These are phyloP conservation scores for Phaeotremella fagi DNA, from an alignment of 768 basidiomycete species.

Conservation along the genomic window DNA sequence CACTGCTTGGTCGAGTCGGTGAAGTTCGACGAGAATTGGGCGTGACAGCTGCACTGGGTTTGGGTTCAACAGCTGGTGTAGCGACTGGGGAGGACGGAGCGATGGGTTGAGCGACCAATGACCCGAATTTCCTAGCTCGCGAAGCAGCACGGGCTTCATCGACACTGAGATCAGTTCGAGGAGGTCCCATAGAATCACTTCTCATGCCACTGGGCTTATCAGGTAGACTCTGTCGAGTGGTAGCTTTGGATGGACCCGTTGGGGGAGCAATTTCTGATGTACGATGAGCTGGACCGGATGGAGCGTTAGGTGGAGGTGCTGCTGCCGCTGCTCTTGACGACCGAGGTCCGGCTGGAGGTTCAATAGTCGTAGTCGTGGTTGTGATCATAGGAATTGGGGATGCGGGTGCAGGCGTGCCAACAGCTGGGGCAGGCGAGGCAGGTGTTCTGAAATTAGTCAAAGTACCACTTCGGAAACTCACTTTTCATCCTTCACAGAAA, in stretches of 20 bases:
- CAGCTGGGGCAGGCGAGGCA: constrained; percentile 1
- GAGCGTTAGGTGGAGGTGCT: constrained; percentile 4
- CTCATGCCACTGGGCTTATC: background rate
- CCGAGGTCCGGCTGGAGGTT: constrained; percentile 26
- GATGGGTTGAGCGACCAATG: constrained; percentile 12
- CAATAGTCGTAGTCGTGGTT: background rate
- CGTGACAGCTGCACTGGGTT: background rate
- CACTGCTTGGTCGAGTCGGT: background rate
- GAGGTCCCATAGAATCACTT: constrained; percentile 31
- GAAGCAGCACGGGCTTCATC: constrained; percentile 36
- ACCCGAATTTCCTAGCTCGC: constrained; percentile 36
- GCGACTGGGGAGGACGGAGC: constrained; percentile 13
- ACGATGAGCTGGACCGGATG: background rate
- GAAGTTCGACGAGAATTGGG: constrained; percentile 13
- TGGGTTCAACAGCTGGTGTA: constrained; percentile 4
- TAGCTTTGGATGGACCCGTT: constrained; percentile 4
- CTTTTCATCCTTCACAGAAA: no score
- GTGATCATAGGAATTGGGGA: background rate
- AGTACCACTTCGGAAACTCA: no score
- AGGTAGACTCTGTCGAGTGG: background rate
- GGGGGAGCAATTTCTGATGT: background rate
- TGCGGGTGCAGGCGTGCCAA: no score
- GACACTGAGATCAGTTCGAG: constrained; percentile 15
- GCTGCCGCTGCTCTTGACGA: constrained; percentile 11
- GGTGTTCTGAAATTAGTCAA: background rate